These are phyloP conservation scores for Brasenia schreberi DNA, from an alignment of 164 flowering plant species.

Conservation along the genomic window DNA sequence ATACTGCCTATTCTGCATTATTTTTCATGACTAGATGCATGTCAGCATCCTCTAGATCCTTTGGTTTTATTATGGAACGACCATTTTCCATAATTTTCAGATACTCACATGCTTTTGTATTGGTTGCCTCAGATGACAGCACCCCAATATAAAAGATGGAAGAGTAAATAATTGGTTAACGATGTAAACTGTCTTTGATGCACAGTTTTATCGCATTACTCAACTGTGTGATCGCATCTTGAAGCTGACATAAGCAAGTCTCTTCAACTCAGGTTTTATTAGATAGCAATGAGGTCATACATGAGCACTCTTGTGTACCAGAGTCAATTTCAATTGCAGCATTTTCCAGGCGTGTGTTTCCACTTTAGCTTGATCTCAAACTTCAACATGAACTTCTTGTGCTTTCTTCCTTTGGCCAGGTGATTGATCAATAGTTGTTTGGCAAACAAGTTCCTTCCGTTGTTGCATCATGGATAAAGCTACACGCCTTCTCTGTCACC, in stretches of 20 bases:
- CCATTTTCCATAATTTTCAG: not conserved
- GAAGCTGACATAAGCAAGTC: constrained; percentile 71
- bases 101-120: not conserved
- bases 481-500: constrained; percentile 9
- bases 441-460: too few relatives aligned
- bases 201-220: constrained; percentile 67
- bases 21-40: too few relatives aligned
- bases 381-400: too few relatives aligned
- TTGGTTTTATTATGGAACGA: not conserved
- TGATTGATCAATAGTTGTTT: too few relatives aligned
- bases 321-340: constrained; percentile 29
- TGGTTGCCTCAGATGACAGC: not conserved
- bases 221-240: constrained; percentile 68
- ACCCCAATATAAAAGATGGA: constrained; percentile 21
- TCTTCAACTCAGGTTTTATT: constrained; percentile 52
- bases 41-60: not conserved
- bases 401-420: too few relatives aligned
- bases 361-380: constrained; percentile 14
- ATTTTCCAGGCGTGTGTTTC: constrained; percentile 13
- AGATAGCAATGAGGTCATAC: constrained; percentile 35
- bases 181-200: constrained; percentile 80
- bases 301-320: constrained; percentile 43
- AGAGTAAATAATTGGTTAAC: constrained; percentile 34
- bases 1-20: too few relatives aligned
- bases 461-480: too few relatives aligned